phyloP scores from a whole-genome alignment of 1,284 basidiomycete species.

The Trametes pubescens region DNA sequence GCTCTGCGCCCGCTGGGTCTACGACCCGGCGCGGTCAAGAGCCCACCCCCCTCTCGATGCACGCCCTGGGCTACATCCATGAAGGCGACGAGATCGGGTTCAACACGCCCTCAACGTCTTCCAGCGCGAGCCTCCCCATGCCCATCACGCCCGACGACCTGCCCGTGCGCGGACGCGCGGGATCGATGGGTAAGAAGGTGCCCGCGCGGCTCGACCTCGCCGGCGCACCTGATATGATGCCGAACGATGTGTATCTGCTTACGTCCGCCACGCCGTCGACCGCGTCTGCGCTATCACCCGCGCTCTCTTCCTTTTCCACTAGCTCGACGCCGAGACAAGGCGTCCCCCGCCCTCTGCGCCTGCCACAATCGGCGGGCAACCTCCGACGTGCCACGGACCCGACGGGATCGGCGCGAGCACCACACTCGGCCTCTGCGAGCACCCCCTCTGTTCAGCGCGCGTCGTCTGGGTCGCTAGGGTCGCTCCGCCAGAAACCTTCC shows the following conservation, averaged over 20 bases:
- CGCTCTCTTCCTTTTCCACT: not conserved
- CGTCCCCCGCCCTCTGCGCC: conserved; percentile 35
- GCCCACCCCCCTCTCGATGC: conserved; percentile 12
- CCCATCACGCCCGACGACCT: conserved; percentile 27
- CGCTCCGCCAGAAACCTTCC: conserved; percentile 18
- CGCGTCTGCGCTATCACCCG: not conserved
- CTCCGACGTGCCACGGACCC: conserved; percentile 25
- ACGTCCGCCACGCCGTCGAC: conserved; percentile 17
- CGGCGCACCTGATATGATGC: not conserved
- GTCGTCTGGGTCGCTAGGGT: conserved; percentile 11
- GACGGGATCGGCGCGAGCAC: conserved; percentile 9
- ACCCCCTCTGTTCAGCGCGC: conserved; percentile 15
- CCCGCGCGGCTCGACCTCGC: conserved; percentile 20
- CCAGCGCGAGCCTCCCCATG: conserved; percentile 25
- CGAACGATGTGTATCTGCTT: conserved; percentile 12
- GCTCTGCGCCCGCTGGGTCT: conserved; percentile 25
- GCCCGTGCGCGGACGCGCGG: conserved; percentile 10
- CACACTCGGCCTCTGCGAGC: conserved; percentile 21
- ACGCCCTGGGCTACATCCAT: conserved; percentile 26
- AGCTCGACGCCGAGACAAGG: conserved; percentile 9
- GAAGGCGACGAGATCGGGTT: conserved; percentile 32
- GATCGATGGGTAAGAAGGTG: conserved; percentile 19
- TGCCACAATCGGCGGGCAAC: conserved; percentile 31
- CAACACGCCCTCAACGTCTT: conserved; percentile 31
- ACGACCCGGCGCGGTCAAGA: conserved; percentile 18